Base-by-base conservation (phyloP, 208 protist genomes). In the Crithidia thermophila region DNA sequence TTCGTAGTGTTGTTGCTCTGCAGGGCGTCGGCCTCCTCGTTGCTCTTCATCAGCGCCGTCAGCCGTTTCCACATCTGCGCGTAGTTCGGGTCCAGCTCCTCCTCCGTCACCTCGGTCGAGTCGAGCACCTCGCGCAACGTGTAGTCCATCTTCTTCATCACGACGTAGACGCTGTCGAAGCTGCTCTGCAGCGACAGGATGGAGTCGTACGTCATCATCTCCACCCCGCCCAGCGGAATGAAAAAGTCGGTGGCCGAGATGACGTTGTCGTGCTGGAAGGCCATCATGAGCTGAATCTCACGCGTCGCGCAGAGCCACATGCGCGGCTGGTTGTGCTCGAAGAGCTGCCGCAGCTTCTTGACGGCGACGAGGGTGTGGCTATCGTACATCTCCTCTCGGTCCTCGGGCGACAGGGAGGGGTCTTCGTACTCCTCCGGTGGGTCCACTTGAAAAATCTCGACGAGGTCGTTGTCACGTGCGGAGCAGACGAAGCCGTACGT, bases 121-220 rank as follows among this genome's bases (percentile, higher is more conserved):
- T 94, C 90, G 20, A 95, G 78, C 21, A 95, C 87, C 72, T 95
- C 90, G 30, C 90, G 86, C 43, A 95, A 65, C 2, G 90, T 91
- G 78, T 91, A 91, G 67, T 93, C 86, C 79, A 91, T 89, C 52
- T 95, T 90, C 43, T 95, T 91, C 90, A 95, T 95, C 4, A 93
- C 86, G 30, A 95, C 67, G 46, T 95, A 95, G 18, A 95, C 87
- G 58, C 84, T 87, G 45, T 95, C 83, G 72, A 95, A 95, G 56
- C 36, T 86, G 18, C 53, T 43, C 37, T 81, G 77, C 21, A 90
- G 63, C 53, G 66, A 49, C 10, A 77, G 47, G n/a, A 93, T 79
- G 13, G 84, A 86, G 13, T 90, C 77, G 39, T 84, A 90, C 9
- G 81, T 91, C 72, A 93, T 85, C 43, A 55, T 75, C 30, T 93